Evolutionary conservation across 1,139 yeast genomes (phyloP).

Genomic region (Eremothecium gossypii): DNA sequence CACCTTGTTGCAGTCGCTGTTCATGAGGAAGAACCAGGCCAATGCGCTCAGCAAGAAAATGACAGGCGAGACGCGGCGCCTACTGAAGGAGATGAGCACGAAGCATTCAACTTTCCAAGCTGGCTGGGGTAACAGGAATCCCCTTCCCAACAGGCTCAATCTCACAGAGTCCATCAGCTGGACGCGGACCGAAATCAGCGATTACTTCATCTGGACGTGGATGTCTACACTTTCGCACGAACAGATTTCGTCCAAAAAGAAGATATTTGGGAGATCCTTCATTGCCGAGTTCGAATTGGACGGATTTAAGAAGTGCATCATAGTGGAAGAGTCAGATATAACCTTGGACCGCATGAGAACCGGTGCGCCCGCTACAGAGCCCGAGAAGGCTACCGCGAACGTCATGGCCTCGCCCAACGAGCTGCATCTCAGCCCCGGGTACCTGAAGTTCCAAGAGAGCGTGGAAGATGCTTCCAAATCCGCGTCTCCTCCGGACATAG

Average conservation of each 20-base stretch:
- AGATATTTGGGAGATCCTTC: conserved; percentile 68
- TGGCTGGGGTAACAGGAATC: conserved; percentile 32
- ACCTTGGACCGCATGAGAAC: conserved; percentile 32
- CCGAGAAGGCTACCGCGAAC: background rate
- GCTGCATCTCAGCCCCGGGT: too few species aligned
- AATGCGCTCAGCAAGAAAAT: conserved; percentile 53
- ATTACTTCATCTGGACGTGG: conserved; percentile 91
- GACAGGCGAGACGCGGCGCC: conserved; percentile 65
- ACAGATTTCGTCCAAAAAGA: conserved; percentile 55
- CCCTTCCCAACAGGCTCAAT: conserved; percentile 3
- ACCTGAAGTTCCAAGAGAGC: too few species aligned
- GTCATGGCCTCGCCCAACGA: too few species aligned
- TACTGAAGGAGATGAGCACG: conserved; percentile 50
- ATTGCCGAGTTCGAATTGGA: conserved; percentile 61
- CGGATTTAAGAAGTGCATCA: conserved; percentile 78
- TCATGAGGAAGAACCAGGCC: conserved; percentile 44
- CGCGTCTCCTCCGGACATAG: too few species aligned
- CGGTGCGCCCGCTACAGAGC: conserved; percentile 8
- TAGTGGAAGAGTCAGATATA: conserved; percentile 56
- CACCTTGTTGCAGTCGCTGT: conserved; percentile 62
- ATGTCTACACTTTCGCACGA: conserved; percentile 68
- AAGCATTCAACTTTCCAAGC: conserved; percentile 36
- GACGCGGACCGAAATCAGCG: conserved; percentile 64
- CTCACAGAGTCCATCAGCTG: conserved; percentile 35
- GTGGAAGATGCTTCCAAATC: too few species aligned